Percentiles rank a stretch among this genome's conserved stretches.
Conservation (phyloP, 768 basidiomycete genomes). For the Pisolithus tinctorius region DNA sequence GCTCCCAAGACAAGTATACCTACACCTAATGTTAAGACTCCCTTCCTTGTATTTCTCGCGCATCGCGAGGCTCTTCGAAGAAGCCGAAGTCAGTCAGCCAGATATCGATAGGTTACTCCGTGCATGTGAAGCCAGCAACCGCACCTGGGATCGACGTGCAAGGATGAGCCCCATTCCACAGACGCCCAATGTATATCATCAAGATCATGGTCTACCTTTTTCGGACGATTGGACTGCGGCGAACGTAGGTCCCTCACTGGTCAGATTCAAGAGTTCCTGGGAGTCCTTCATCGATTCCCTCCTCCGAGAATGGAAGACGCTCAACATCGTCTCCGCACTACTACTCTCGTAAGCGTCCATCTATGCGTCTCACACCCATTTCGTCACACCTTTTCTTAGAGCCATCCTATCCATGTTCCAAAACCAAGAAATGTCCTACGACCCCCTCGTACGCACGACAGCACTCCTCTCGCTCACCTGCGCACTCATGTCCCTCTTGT, state of each 20-base stretch:
- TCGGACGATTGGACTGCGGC: constrained; percentile 47
- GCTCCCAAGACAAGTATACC: constrained; percentile 38
- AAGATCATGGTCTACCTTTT: constrained; percentile 31
- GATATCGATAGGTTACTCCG: constrained; percentile 54
- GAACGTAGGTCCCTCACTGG: constrained; percentile 54
- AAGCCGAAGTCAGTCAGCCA: constrained; percentile 69
- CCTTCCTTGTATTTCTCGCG: constrained; percentile 77
- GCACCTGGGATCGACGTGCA: constrained; percentile 6
- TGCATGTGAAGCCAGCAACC: constrained; percentile 20
- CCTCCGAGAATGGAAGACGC: constrained; percentile 69
- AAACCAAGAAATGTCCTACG: constrained; percentile 39
- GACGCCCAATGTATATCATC: constrained; percentile 17
- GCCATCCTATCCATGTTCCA: constrained; percentile 71
- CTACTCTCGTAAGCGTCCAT: constrained; percentile 36
- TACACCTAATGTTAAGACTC: constrained; percentile 52
- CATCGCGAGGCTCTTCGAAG: constrained; percentile 69
- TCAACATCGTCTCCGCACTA: constrained; percentile 67
- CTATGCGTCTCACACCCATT: background rate
- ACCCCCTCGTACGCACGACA: constrained; percentile 55
- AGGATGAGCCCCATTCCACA: constrained; percentile 24
- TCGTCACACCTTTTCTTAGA: constrained; percentile 23
- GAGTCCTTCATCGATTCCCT: constrained; percentile 66
- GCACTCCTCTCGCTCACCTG: constrained; percentile 61
- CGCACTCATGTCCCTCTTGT: constrained; percentile 64
- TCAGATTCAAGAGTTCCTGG: constrained; percentile 62